Conservation (phyloP, 1,139 yeast genomes). For the Debaryomyces coudertii region DNA sequence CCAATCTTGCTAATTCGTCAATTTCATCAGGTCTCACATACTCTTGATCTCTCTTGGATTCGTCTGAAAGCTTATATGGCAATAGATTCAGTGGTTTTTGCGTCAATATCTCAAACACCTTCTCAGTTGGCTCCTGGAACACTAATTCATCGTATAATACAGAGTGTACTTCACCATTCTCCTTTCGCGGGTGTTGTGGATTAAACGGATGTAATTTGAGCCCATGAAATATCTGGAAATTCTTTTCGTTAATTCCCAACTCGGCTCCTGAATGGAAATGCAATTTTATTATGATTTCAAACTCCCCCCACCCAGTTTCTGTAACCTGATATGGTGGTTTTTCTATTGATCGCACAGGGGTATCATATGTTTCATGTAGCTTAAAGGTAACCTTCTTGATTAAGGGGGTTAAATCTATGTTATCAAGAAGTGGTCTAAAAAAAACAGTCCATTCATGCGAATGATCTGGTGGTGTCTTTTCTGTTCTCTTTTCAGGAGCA, state of each 20-base stretch:
- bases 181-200: slow-evolving; percentile 43
- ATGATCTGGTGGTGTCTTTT: slow-evolving; percentile 82
- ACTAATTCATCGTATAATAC: slow-evolving; percentile 88
- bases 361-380: slow-evolving; percentile 90
- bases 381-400: slow-evolving; percentile 92
- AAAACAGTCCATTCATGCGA: slow-evolving; percentile 97
- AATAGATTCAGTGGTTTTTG: slow-evolving; percentile 72
- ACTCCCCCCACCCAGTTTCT: slow-evolving; percentile 99
- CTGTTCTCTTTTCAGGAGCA: slow-evolving; percentile 60
- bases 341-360: slow-evolving; percentile 81
- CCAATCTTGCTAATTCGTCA: slow-evolving; percentile 77
- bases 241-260: slow-evolving; percentile 72
- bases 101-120: slow-evolving; percentile 77
- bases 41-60: slow-evolving; percentile 46
- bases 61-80: slow-evolving; percentile 59
- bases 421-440: slow-evolving; percentile 79
- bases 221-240: slow-evolving; percentile 83
- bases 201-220: slow-evolving; percentile 89
- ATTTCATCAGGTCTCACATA: slow-evolving; percentile 56
- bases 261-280: slow-evolving; percentile 81
- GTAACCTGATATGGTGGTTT: slow-evolving; percentile 92
- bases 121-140: slow-evolving; percentile 94
- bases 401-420: slow-evolving; percentile 74
- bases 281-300: slow-evolving; percentile 85
- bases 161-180: slow-evolving; percentile 59